phyloP scores from a whole-genome alignment of 257 asterid genomes.

The Lycium ferocissimum region DNA sequence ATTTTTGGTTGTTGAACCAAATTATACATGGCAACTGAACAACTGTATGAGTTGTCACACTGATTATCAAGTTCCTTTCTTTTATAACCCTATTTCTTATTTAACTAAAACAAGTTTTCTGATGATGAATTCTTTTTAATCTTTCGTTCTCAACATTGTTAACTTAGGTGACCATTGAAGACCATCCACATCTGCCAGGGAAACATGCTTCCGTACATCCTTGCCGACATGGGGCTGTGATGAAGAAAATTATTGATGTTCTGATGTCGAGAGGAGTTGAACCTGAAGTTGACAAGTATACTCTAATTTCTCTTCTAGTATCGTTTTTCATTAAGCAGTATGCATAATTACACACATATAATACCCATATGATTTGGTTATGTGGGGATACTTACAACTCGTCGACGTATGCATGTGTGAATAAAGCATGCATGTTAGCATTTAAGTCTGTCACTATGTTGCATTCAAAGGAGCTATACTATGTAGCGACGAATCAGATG shows the following conservation, averaged over 20 bases:
- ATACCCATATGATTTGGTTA: not conserved
- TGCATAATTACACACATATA: not conserved
- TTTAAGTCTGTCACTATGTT: not conserved
- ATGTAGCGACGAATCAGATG: not conserved
- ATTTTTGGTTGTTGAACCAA: constrained; percentile 20
- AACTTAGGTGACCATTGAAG: constrained; percentile 93
- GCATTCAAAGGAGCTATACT: not conserved
- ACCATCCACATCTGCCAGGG: constrained; percentile 97
- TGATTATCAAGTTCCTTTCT: constrained; percentile 20
- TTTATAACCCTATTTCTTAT: not conserved
- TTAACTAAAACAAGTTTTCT: not conserved
- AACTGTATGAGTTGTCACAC: constrained; percentile 9
- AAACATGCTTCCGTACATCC: constrained; percentile 99
- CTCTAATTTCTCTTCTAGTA: constrained; percentile 5
- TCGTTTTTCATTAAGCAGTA: not conserved
- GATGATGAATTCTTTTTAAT: not conserved
- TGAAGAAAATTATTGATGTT: constrained; percentile 97
- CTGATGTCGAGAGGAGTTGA: constrained; percentile 93
- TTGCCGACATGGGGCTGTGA: constrained; percentile 99
- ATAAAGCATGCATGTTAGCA: not conserved
- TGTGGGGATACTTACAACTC: constrained; percentile 6
- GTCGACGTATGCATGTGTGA: not conserved
- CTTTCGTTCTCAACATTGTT: not conserved
- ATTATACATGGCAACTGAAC: constrained; percentile 11
- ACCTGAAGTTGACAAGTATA: constrained; percentile 95